A percentile compares a stretch with the other conserved stretches of the same genome.
These are phyloP conservation scores for Nakazawaea anatomiae DNA, from an alignment of 805 yeast genomes.

Conservation along the genomic window DNA sequence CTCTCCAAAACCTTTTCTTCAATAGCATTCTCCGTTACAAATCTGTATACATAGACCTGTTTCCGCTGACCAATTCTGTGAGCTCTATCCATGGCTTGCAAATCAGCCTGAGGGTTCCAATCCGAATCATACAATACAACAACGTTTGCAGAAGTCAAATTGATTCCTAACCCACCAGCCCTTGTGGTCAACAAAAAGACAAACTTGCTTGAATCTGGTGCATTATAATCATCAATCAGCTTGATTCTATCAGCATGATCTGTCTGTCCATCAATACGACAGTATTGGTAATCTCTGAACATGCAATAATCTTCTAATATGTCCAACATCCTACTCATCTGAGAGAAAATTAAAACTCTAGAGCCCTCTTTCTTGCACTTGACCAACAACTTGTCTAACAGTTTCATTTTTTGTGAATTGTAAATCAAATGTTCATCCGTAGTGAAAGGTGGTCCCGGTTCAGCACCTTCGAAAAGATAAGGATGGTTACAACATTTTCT, in stretches of 20 bases:
- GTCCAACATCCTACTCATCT: constrained; percentile 79
- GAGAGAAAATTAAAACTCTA: constrained; percentile 73
- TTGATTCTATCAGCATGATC: constrained; percentile 71
- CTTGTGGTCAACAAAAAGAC: constrained; percentile 75
- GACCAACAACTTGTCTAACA: constrained; percentile 60
- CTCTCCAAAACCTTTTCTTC: constrained; percentile 79
- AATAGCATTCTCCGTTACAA: constrained; percentile 76
- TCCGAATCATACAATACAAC: constrained; percentile 75
- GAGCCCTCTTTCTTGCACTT: constrained; percentile 65
- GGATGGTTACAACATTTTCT: constrained; percentile 86
- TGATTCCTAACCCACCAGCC: constrained; percentile 89
- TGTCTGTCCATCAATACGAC: constrained; percentile 81
- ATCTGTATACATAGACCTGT: constrained; percentile 74
- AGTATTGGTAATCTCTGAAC: constrained; percentile 63
- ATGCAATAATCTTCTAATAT: constrained; percentile 74
- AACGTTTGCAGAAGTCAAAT: constrained; percentile 73
- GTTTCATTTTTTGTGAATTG: constrained; percentile 67
- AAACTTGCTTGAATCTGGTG: constrained; percentile 67
- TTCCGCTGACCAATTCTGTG: constrained; percentile 85
- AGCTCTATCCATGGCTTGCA: constrained; percentile 87
- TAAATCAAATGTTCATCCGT: constrained; percentile 78
- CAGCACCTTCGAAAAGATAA: constrained; percentile 80
- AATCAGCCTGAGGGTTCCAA: constrained; percentile 88
- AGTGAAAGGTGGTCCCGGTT: constrained; percentile 84
- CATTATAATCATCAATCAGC: constrained; percentile 75